Evolutionary conservation across 352 stramenopile species (phyloP).

Genomic region (Phytophthora cajani): DNA sequence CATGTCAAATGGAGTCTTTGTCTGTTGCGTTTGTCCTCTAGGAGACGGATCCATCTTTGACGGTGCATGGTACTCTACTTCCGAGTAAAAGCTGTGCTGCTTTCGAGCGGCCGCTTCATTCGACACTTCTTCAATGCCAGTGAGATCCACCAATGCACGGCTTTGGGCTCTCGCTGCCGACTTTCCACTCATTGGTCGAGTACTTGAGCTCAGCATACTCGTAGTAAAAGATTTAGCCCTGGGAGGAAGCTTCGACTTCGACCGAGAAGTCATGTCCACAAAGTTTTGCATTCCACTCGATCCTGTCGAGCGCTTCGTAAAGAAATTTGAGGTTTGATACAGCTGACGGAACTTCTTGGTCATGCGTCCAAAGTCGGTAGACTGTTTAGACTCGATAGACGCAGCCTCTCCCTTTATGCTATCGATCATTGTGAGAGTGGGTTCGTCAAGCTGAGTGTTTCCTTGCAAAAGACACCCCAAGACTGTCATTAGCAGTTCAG

Average conservation of each 20-base stretch:
- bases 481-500: slow-evolving; percentile 73
- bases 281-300: slow-evolving; percentile 17
- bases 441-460: slow-evolving; percentile 61
- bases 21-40: slow-evolving; percentile 30
- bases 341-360: slow-evolving; percentile 75
- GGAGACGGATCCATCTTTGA: slow-evolving; percentile 24
- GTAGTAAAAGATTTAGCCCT: slow-evolving; percentile 15
- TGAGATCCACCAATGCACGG: slow-evolving; percentile 50
- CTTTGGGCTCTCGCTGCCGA: slow-evolving; percentile 61
- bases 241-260: slow-evolving; percentile 33
- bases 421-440: slow-evolving; percentile 53
- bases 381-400: slow-evolving; percentile 68
- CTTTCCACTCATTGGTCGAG: slow-evolving; percentile 66
- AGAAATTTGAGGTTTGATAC: slow-evolving; percentile 59
- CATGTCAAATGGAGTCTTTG: slow-evolving; percentile 65
- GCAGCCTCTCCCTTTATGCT: slow-evolving; percentile 53
- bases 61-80: slow-evolving; percentile 58
- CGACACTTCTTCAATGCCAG: slow-evolving; percentile 47
- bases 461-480: slow-evolving; percentile 59
- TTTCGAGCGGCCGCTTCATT: slow-evolving; percentile 63
- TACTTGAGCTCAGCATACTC: slow-evolving; percentile 23
- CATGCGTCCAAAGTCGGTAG: slow-evolving; percentile 70
- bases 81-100: slow-evolving; percentile 78
- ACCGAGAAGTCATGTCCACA: slow-evolving; percentile 29
- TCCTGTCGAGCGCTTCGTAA: slow-evolving; percentile 44